Base-by-base conservation (phyloP, 768 basidiomycete species). In the Amanita pallidorosea region DNA sequence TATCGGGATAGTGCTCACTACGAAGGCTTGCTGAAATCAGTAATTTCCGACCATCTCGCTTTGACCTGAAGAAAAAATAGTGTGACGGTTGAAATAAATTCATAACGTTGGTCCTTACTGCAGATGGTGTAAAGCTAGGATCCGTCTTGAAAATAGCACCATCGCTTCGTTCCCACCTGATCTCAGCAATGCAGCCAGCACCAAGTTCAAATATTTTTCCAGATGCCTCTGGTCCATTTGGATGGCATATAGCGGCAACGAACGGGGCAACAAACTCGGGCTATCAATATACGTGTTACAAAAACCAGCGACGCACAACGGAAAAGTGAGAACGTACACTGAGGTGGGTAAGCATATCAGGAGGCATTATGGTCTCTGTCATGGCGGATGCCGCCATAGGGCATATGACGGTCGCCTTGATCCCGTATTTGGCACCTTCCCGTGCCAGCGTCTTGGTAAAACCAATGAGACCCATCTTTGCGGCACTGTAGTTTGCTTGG, bases 401-500 rank as follows among this genome's bases (percentile, higher is more conserved):
- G 2, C 91, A 92, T 56, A 99, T 85, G n/a, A 75, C 88, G 47
- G 81, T 83, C 1, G 86, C 79, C 60, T 81, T 81, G 64, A 97
- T 97, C 57, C 80, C 80, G 64, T 95, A 93, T 65, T 95, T 96
- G 34, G 73, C 85, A 33, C 96, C 96, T 66, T 99, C 96, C 20
- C 79, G 72, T 3, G 94, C 92, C 33, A 99, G 77, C 4, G 95
- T 92, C 64, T 91, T 92, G 15, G 93, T 90, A 68, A 97, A 96
- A 0, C 74, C 85, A 46, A 97, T 75, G 33, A 99, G 78, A 56
- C 85, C 92, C 90, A 96, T 94, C 76, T 99, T 98, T 2, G 94
- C 95, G 2, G 95, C 91, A 43, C 92, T 93, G 66, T 98, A 99
- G 66, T 98, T 99, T 11, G 92, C 84, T 67, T 97, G 94, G 8